Percentiles rank a stretch among this genome's conserved stretches.
phyloP scores from a whole-genome alignment of 192 early-diverging fungal genomes.

The Coemansia reversa region DNA sequence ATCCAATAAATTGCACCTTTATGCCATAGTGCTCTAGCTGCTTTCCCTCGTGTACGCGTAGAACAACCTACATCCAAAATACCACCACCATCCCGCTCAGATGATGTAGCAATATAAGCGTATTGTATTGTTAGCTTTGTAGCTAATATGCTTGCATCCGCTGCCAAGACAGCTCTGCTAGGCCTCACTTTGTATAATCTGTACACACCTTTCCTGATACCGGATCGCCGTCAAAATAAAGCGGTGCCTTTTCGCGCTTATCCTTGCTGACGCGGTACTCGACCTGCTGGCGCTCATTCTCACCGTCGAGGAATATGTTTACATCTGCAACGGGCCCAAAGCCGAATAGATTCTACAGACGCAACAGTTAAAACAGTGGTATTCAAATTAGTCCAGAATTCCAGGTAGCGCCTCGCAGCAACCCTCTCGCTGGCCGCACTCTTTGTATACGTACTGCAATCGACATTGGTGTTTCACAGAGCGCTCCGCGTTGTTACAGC shows the following conservation, averaged over 20 bases:
- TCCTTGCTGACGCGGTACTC: slow-evolving; percentile 95
- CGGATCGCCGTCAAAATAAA: slow-evolving; percentile 96
- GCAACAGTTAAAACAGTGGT: not conserved
- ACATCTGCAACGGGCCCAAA: slow-evolving; percentile 85
- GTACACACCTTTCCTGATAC: slow-evolving; percentile 84
- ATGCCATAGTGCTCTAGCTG: slow-evolving; percentile 97
- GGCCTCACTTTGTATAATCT: not conserved
- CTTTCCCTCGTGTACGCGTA: slow-evolving; percentile 76
- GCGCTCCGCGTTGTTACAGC: slow-evolving; percentile 5
- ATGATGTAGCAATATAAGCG: not conserved
- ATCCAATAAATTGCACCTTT: slow-evolving; percentile 98
- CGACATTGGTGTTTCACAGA: slow-evolving; percentile 25
- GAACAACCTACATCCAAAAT: slow-evolving; percentile 28
- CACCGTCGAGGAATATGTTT: slow-evolving; percentile 77
- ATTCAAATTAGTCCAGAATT: not conserved
- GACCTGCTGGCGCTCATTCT: slow-evolving; percentile 87
- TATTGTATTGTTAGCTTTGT: not conserved
- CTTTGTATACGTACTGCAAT: slow-evolving; percentile 35
- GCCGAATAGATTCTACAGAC: slow-evolving; percentile 65
- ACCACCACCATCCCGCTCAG: not conserved
- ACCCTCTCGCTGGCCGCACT: not conserved
- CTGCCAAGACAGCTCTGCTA: not conserved
- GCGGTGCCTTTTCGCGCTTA: slow-evolving; percentile 84
- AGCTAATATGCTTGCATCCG: not conserved
- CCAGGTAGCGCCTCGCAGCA: not conserved